These are phyloP conservation scores for Teratosphaeria epicoccoides DNA, from an alignment of 2,329 filamentous ascomycete genomes.

Conservation along the genomic window DNA sequence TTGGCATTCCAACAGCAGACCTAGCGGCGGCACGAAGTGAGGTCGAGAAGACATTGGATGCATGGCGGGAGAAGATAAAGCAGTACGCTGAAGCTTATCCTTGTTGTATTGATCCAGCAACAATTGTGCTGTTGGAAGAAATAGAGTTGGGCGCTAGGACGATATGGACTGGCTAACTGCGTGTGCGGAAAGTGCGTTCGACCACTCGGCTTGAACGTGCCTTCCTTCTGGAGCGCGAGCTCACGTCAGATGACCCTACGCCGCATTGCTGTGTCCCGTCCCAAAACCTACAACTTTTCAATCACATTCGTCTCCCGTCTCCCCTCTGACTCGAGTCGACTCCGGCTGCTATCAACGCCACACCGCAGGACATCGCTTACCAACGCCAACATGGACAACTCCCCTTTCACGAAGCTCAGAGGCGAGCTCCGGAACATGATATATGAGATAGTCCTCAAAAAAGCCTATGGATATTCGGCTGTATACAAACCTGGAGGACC, in stretches of 20 bases:
- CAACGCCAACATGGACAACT: background rate
- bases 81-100: background rate
- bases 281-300: too few relatives aligned
- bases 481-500: background rate
- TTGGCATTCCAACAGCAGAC: background rate
- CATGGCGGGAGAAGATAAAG: background rate
- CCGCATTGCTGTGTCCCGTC: background rate
- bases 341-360: too few relatives aligned
- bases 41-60: background rate
- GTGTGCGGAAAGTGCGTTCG: background rate
- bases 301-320: too few relatives aligned
- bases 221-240: background rate
- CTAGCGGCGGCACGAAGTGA: background rate
- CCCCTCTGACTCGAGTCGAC: too few relatives aligned
- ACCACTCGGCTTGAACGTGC: background rate
- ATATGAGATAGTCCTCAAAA: background rate
- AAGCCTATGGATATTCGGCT: background rate
- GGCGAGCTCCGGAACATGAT: background rate
- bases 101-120: too few relatives aligned
- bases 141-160: background rate
- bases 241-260: background rate
- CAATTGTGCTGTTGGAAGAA: background rate
- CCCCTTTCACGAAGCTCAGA: background rate
- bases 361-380: background rate
- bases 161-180: background rate